Evolutionary conservation across 306 rosid genomes (phyloP), one percentile per base, ranked within the genome.

Genomic region (Trifolium fragiferum): DNA sequence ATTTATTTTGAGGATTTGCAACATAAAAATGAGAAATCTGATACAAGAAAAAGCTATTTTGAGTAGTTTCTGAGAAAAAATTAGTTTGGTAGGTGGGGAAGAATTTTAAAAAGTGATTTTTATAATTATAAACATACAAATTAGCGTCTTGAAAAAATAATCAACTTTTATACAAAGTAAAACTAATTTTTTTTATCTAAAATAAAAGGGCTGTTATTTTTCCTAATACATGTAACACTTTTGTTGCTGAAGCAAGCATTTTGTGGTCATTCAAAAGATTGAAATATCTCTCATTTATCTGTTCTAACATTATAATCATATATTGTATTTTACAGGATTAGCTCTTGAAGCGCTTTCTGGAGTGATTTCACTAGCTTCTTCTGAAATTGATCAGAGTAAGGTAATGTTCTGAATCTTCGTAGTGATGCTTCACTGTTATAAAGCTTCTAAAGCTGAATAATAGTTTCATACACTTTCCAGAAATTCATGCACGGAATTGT

Each of bases 281-380:
- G 41, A 70, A 65, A 47, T 51, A 64, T 33, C 35, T 35, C 59
- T 38, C 38, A 37, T 47, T 79, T 61, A 19, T 63, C 51, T 76
- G 13, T 47, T 25, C 54, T 81, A 49, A 80, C 75, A 68, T 71
- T 51, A 70, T 59, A 23, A 8, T 66, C 51, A 69, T 65, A 11
- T 75, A 16, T 21, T 63, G 55, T 59, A 32, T 74, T 63, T 79
- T 76, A 66, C 90, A 73, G 82, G 99, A 75, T 85, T 95, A 78
- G 99, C 99, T 8, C 84, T 95, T 81, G 97, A 95, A 92, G 88
- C 98, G 15, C 93, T 95, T 67, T 93, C 96, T 75, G 97, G 93
- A 82, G 93, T 90, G 74, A 57, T 95, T 75, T 84, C 96, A 67
- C 87, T 95, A 54, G 88, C 98, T 37, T 90, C 98, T 49, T 86